Evolutionary conservation across 2,329 filamentous ascomycete genomes (phyloP).

Genomic region (Diaporthe nobilis): DNA sequence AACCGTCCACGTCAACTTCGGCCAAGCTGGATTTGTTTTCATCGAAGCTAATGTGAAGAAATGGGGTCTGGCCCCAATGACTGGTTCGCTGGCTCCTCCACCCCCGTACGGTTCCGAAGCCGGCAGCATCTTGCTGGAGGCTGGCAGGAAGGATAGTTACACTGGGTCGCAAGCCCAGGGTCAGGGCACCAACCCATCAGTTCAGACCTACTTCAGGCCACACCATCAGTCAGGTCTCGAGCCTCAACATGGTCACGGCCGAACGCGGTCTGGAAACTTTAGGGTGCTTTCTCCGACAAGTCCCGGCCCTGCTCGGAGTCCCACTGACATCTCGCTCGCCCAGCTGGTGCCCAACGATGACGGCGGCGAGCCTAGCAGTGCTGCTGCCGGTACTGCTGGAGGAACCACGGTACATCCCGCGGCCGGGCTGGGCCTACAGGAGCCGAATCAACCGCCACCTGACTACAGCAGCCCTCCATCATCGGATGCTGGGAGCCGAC

Average conservation of each 20-base stretch:
- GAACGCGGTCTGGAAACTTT: conserved; percentile 82
- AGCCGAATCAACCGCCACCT: conserved; percentile 75
- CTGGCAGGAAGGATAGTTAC: conserved; percentile 77
- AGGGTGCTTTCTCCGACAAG: conserved; percentile 83
- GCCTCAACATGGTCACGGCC: conserved; percentile 72
- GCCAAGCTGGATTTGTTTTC: conserved; percentile 97
- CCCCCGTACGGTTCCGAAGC: conserved; percentile 98
- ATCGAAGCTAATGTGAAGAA: conserved; percentile 99
- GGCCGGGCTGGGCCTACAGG: conserved; percentile 64
- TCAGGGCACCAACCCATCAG: conserved; percentile 62
- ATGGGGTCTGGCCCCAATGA: conserved; percentile 97
- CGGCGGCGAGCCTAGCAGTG: conserved; percentile 77
- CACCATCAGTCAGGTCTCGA: conserved; percentile 60
- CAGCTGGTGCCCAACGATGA: conserved; percentile 82
- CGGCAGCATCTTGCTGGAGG: conserved; percentile 93
- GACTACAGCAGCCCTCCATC: conserved; percentile 78
- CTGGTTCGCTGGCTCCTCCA: conserved; percentile 92
- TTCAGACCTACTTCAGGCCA: conserved; percentile 56
- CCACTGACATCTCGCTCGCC: conserved; percentile 95
- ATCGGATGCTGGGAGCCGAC: conserved; percentile 69
- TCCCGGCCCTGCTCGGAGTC: conserved; percentile 89
- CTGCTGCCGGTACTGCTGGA: conserved; percentile 48
- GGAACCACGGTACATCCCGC: conserved; percentile 54
- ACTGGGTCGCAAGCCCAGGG: conserved; percentile 56
- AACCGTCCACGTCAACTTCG: conserved; percentile 95